Conservation (phyloP, 495 filamentous ascomycete species). For the Aspergillus mulundensis region DNA sequence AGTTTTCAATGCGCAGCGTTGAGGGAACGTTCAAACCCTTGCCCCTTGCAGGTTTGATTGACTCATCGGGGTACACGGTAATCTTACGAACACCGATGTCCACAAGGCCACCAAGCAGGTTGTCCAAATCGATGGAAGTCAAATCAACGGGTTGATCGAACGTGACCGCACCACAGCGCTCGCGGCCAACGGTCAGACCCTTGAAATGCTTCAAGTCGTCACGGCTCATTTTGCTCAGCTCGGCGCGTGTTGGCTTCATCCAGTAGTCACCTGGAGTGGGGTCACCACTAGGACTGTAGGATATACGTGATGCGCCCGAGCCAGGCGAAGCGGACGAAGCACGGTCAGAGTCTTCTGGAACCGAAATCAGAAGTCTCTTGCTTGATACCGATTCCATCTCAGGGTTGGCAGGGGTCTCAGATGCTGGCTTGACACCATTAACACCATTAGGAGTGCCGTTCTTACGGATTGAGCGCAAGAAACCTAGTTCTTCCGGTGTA, state of each 20-base stretch:
- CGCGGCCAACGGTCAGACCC: constrained; percentile 75
- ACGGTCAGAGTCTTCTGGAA: constrained; percentile 61
- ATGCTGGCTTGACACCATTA: constrained; percentile 37
- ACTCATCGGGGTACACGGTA: constrained; percentile 76
- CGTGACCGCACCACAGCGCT: constrained; percentile 69
- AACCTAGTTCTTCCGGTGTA: constrained; percentile 63
- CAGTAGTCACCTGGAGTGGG: constrained; percentile 73
- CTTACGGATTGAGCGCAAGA: constrained; percentile 52
- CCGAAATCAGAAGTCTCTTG: constrained; percentile 67
- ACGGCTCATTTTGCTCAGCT: constrained; percentile 69
- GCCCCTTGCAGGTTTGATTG: constrained; percentile 73
- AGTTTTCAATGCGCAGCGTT: constrained; percentile 77
- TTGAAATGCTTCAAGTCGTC: constrained; percentile 66
- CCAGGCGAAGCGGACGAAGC: constrained; percentile 23
- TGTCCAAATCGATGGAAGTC: constrained; percentile 63
- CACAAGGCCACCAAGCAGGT: constrained; percentile 69
- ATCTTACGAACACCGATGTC: constrained; percentile 67
- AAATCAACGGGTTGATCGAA: constrained; percentile 84
- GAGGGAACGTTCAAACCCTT: constrained; percentile 90
- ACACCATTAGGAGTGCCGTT: constrained; percentile 45
- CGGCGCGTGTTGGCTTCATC: constrained; percentile 68
- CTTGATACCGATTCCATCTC: constrained; percentile 72
- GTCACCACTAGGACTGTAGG: constrained; percentile 41
- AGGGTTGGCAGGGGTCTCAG: constrained; percentile 36
- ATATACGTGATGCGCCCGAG: constrained; percentile 27